phyloP scores from a whole-genome alignment of 495 filamentous ascomycete genomes.

The Delitschia confertaspora region DNA sequence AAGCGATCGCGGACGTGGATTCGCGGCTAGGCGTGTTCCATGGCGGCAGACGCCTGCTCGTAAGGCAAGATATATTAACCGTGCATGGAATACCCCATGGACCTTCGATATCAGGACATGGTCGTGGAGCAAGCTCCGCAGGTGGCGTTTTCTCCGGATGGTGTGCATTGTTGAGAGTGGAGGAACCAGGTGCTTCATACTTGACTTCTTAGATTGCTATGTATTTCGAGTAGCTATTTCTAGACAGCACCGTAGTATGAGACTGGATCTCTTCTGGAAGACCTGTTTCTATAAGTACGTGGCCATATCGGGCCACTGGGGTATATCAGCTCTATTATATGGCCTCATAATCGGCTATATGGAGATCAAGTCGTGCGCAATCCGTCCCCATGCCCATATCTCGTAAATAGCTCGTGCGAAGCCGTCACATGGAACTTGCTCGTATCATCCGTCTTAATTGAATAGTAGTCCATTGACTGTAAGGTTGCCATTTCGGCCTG shows the following conservation, averaged over 20 bases:
- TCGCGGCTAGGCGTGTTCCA: conserved; percentile 10
- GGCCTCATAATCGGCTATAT: conserved; percentile 23
- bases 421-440: conserved; percentile 27
- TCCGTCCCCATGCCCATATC: too few species aligned
- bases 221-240: conserved; percentile 1
- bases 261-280: conserved; percentile 10
- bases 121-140: conserved; percentile 6
- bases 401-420: conserved; percentile 1
- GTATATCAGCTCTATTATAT: conserved; percentile 19
- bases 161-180: not conserved
- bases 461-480: too few species aligned
- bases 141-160: conserved; percentile 4
- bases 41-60: conserved; percentile 14
- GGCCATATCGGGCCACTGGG: conserved; percentile 9
- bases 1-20: conserved; percentile 3
- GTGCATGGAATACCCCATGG: conserved; percentile 1
- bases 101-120: not conserved
- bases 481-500: not conserved
- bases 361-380: conserved; percentile 17
- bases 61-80: conserved; percentile 14
- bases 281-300: not conserved
- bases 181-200: not conserved
- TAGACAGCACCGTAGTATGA: conserved; percentile 10
- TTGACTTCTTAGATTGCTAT: not conserved
- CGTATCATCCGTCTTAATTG: too few species aligned